A percentile compares a stretch with the other conserved stretches of the same genome.
These are phyloP conservation scores for Pythium apleroticum DNA, from an alignment of 352 stramenopile species.

Conservation along the genomic window DNA sequence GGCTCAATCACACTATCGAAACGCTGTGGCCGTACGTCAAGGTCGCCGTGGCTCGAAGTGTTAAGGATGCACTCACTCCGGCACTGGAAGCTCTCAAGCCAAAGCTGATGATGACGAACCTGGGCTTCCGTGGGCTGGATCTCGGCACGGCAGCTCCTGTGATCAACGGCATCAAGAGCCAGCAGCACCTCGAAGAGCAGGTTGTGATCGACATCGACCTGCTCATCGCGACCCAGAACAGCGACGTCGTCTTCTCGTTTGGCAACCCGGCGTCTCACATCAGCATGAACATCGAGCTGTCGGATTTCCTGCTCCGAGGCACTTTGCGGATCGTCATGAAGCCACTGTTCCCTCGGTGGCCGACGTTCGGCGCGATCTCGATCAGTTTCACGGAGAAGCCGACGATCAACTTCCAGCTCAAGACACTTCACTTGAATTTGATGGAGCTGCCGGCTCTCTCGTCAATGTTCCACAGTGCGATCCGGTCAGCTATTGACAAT, in stretches of 20 bases:
- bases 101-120: conserved; percentile 44
- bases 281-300: conserved; percentile 41
- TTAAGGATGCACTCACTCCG: conserved; percentile 39
- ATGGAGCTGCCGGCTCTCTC: conserved; percentile 48
- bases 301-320: conserved; percentile 42
- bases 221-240: conserved; percentile 43
- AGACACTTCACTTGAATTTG: conserved; percentile 41
- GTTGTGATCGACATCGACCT: conserved; percentile 47
- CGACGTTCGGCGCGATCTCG: conserved; percentile 37
- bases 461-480: conserved; percentile 41
- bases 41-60: conserved; percentile 35
- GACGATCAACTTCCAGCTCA: conserved; percentile 47
- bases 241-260: conserved; percentile 45
- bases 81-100: conserved; percentile 38
- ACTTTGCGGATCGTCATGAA: conserved; percentile 46
- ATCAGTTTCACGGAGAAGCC: conserved; percentile 49
- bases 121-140: conserved; percentile 42
- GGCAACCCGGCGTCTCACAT: conserved; percentile 36
- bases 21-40: conserved; percentile 54
- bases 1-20: conserved; percentile 43
- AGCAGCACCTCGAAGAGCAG: conserved; percentile 42
- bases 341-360: conserved; percentile 47
- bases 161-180: conserved; percentile 46
- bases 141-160: conserved; percentile 41
- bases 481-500: conserved; percentile 36